phyloP scores from a whole-genome alignment of 176 grass and related monocot species.

The Puya raimondii region DNA sequence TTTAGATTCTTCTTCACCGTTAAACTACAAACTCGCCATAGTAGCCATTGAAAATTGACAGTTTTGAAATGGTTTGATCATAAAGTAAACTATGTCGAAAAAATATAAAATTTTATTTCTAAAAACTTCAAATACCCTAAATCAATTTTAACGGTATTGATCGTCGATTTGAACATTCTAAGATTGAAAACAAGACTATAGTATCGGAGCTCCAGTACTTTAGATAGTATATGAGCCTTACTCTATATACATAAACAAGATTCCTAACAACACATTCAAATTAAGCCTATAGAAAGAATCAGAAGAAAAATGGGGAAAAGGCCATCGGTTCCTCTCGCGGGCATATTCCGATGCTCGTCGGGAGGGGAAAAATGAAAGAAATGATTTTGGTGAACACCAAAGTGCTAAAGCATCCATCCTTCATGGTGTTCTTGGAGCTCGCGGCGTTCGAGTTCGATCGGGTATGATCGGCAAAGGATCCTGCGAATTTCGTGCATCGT shows the following conservation, averaged over 20 bases:
- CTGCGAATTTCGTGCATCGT: conserved; percentile 49
- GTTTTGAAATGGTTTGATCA: too few relatives aligned
- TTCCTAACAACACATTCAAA: neutral
- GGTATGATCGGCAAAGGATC: conserved; percentile 47
- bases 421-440: conserved; percentile 50
- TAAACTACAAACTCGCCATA: too few relatives aligned
- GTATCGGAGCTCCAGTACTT: too few relatives aligned
- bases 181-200: too few relatives aligned
- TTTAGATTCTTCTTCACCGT: too few relatives aligned
- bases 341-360: conserved; percentile 22
- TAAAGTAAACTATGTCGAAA: too few relatives aligned
- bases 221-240: too few relatives aligned
- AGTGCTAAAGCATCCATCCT: conserved; percentile 32
- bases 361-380: conserved; percentile 14
- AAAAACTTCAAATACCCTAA: too few relatives aligned
- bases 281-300: neutral
- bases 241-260: neutral
- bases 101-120: too few relatives aligned
- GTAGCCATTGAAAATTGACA: too few relatives aligned
- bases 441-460: conserved; percentile 39
- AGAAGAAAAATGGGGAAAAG: neutral
- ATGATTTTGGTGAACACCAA: conserved; percentile 47
- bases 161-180: too few relatives aligned
- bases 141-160: too few relatives aligned
- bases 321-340: neutral